Base-by-base conservation (phyloP, 2,329 filamentous ascomycete genomes). In the Blastomyces parvus region DNA sequence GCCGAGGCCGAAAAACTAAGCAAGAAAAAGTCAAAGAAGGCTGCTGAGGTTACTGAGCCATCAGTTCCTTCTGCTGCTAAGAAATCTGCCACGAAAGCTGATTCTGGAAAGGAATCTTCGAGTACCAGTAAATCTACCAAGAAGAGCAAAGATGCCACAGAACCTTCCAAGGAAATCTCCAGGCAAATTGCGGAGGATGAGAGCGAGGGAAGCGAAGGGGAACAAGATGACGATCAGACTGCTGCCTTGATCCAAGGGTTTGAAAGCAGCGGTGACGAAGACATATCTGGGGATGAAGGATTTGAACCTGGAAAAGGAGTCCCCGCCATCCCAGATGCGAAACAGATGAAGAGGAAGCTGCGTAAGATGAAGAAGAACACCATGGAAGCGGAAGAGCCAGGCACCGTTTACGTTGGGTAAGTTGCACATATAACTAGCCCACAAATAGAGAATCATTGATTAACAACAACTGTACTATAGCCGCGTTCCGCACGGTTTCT, bases 401-500 rank as follows among this genome's bases (percentile, higher is more conserved):
- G 92, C 57, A 87, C 94, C 50, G 83, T 97, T 72, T 97, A 96
- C 78, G 83, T 99, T 71, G 91, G 90, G 73, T 84, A 73, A 69
- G 80, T 38, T 40, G 25, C 7, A 30, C 40, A 59, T 36, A n/a
- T 22, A 14, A 22, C n/a, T 36, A 13, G 14, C 17, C n/a, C 9
- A 42, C 14, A 38, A 27, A 46, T 58, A 52, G 25, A 52, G 25
- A 14, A 30, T 52, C 4, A 27, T 52, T 17, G 13, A 52, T 44
- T n/a, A 40, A 40, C 62, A 62, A 57, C 9, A 38, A 64, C 70
- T 68, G 1, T 42, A 64, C 36, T 50, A 9, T 63, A 84, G 83
- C 62, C 90, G 91, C 67, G 88, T 96, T 65, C 92, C 92, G 48
- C 90, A 94, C 78, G 90, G 94, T 78, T 99, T 99, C 85, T 97